phyloP scores from a whole-genome alignment of 2,329 filamentous ascomycete genomes.

The Epichloe hybrida region DNA sequence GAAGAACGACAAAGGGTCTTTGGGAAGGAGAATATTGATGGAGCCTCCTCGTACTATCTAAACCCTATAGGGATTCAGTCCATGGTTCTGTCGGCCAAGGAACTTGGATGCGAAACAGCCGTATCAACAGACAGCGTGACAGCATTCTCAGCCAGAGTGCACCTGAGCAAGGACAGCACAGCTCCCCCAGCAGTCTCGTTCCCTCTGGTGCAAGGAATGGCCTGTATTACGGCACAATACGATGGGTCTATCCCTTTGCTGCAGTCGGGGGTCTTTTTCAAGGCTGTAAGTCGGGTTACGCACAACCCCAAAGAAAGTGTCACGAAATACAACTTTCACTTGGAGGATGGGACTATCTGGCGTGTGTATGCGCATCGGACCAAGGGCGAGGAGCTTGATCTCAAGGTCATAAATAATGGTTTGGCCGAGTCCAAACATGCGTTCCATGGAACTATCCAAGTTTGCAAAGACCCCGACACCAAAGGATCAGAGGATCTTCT shows the following conservation, averaged over 20 bases:
- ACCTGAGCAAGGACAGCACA: constrained; percentile 42
- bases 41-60: constrained; percentile 57
- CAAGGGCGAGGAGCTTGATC: constrained; percentile 46
- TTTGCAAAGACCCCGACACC: constrained; percentile 59
- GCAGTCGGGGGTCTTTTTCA: constrained; percentile 63
- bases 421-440: constrained; percentile 49
- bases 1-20: constrained; percentile 54
- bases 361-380: constrained; percentile 60
- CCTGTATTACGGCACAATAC: constrained; percentile 70
- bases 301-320: constrained; percentile 48
- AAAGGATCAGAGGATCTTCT: constrained; percentile 49
- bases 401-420: constrained; percentile 53
- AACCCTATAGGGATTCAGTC: constrained; percentile 76
- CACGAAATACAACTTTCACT: constrained; percentile 60
- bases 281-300: constrained; percentile 44
- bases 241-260: constrained; percentile 56
- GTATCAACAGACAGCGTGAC: constrained; percentile 40
- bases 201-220: constrained; percentile 81
- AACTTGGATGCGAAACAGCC: constrained; percentile 49
- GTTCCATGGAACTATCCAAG: constrained; percentile 70
- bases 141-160: constrained; percentile 51
- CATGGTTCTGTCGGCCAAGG: constrained; percentile 63
- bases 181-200: constrained; percentile 55
- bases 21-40: constrained; percentile 41
- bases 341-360: constrained; percentile 67